These are phyloP conservation scores for Aaosphaeria pasadenensis DNA, from an alignment of 2,329 filamentous ascomycete genomes.

Conservation along the genomic window DNA sequence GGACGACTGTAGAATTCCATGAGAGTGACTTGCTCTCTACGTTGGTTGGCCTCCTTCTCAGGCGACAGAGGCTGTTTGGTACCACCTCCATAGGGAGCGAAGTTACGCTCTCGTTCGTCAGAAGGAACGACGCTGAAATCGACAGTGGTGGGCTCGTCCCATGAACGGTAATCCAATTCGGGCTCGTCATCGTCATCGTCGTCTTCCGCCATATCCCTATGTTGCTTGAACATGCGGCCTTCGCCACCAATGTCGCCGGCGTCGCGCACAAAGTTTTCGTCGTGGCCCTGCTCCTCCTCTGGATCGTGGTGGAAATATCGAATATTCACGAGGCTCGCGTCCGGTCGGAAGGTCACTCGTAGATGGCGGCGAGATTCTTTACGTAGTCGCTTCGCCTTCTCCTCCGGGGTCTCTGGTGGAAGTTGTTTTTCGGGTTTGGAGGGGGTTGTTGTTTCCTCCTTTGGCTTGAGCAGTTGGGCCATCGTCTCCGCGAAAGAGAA, in stretches of 20 bases:
- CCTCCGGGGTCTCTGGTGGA: constrained; percentile 63
- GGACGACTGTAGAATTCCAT: constrained; percentile 46
- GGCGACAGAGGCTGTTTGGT: constrained; percentile 36
- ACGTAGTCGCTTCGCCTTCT: constrained; percentile 64
- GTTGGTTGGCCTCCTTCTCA: constrained; percentile 43
- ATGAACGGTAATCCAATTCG: constrained; percentile 31
- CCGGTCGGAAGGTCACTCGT: constrained; percentile 68
- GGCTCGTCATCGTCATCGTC: constrained; percentile 58
- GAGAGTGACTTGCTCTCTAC: constrained; percentile 45
- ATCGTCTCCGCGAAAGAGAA: constrained; percentile 42
- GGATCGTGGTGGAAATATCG: constrained; percentile 70
- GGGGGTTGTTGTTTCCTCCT: constrained; percentile 48
- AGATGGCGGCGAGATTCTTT: constrained; percentile 70
- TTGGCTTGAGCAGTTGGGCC: constrained; percentile 50
- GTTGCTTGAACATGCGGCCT: constrained; percentile 52
- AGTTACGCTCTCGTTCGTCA: constrained; percentile 44
- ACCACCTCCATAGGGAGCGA: constrained; percentile 45
- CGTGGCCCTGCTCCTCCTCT: constrained; percentile 66
- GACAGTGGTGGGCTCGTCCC: constrained; percentile 32
- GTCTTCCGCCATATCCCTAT: constrained; percentile 64
- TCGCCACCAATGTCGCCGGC: constrained; percentile 69
- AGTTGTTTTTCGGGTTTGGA: constrained; percentile 52
- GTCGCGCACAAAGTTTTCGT: constrained; percentile 67
- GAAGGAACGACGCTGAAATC: constrained; percentile 43
- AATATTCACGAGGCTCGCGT: constrained; percentile 63